Base-by-base conservation (phyloP, 257 asterid species). In the Solanum microdontum region DNA sequence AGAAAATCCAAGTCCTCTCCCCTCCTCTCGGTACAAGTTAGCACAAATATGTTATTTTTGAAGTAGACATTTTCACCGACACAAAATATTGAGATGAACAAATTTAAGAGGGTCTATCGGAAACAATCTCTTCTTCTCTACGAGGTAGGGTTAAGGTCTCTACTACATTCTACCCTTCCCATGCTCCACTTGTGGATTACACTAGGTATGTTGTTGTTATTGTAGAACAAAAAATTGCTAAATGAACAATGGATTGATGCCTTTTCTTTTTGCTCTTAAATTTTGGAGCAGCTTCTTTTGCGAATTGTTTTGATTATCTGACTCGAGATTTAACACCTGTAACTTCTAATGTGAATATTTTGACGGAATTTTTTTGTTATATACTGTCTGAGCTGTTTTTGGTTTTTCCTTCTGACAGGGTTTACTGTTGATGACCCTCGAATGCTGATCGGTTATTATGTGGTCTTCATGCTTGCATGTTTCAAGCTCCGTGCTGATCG, bases 391-490 rank as follows among this genome's bases (percentile, higher is more conserved):
- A 82, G 43, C 30, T 82, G 70, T 51, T 82, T 48, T 48, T 48
- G 85, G 15, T 86, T 85, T 89, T 90, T 84, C 66, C 26, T 70
- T 88, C 60, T 90, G 88, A 90, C 93, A 96, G 99, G 99, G 87
- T 87, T 96, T 88, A 75, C 92, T 66, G 98, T 97, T 89, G 99
- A 97, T 88, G 99, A 97, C 90, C 98, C 99, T 85, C 98, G 99
- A 85, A 90, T 92, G 92, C 95, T 97, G 90, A 94, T 94, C 82
- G 96, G 99, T 92, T 97, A 93, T 91, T 96, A 33, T 86, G 88
- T 91, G 87, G 99, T 97, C 90, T 97, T 97, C 94, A 92, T 94
- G 94, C 93, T 97, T 86, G 95, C 98, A 87, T 93, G 97, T 91
- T 93, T 94, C 88, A 97, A 97, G 93, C 98, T 95, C 87, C 98